Base-by-base conservation (phyloP, 1,284 basidiomycete genomes). In the Sanguinoderma infundibulare region DNA sequence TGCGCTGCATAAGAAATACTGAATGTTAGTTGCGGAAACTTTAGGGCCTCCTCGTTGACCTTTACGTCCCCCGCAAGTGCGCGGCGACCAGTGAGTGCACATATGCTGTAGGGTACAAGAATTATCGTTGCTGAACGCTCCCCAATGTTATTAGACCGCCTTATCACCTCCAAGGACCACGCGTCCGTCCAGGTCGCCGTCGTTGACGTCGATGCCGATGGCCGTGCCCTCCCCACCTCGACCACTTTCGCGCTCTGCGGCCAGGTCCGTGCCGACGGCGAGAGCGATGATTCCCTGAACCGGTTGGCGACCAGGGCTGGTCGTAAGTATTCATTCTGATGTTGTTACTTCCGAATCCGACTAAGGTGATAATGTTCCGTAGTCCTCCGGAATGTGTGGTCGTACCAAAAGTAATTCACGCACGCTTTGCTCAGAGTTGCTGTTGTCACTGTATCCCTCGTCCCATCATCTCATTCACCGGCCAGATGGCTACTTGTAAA, bases 61-160 rank as follows among this genome's bases (percentile, higher is more conserved):
- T 99, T 81, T 99, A 99, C 87, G 96, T 99, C 78, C 97, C 97
- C 78, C 95, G 97, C 86, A 98, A 99, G 83, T 99, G 98, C 82
- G 87, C 94, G 78, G 94, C 95, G 65, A 98, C 94, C 72, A 95
- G 94, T 96, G 76, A 76, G 92, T 28, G 50, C 46, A 36, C 30
- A 26, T 53, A 52, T 34, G 5, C 40, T n/a, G 15, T 17, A 42
- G 20, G 9, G 9, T 12, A 1, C 8, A 28, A 28, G 9, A 20
- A 8, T 5, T 20, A 28, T 15, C 20, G 4, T 26, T 70, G 10
- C 55, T 61, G 28, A 64, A 44, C 40, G 10, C 30, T 6, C 14
- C 5, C 4, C n/a, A 26, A 46, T 30, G 15, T 35, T 10, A 28
- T 3, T 75, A 91, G 95, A 95, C 87, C 93, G 95, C 71, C 85